Evolutionary conservation across 768 basidiomycete species (phyloP).

Genomic region (Termitomyces sp.): DNA sequence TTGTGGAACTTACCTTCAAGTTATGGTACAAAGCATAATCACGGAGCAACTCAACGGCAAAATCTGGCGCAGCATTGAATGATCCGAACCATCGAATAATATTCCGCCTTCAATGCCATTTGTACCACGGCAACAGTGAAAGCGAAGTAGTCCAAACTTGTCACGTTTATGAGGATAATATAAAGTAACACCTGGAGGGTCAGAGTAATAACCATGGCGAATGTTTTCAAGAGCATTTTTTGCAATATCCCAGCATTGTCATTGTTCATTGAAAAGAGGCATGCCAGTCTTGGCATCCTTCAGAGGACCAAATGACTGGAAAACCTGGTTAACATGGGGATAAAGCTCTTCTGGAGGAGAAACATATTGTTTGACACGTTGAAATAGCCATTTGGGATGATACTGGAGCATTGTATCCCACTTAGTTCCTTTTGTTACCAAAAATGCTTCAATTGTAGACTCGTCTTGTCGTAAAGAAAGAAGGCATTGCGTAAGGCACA

Average conservation of each 20-base stretch:
- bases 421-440: no score
- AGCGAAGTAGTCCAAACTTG: neutral
- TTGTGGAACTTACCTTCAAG: neutral
- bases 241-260: neutral
- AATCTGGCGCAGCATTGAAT: neutral
- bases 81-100: neutral
- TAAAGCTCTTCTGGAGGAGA: neutral
- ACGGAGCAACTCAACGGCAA: neutral
- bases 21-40: neutral
- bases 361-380: neutral
- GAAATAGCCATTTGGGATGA: neutral
- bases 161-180: neutral
- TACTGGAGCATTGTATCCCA: no score
- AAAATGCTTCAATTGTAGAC: neutral
- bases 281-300: neutral
- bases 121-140: neutral
- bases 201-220: neutral
- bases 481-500: neutral
- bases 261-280: neutral
- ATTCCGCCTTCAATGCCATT: neutral
- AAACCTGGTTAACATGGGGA: neutral
- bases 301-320: neutral
- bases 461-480: neutral
- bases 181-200: neutral
- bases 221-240: neutral